phyloP scores from a whole-genome alignment of 176 grass and related monocot species.

The Neostapfia colusana region DNA sequence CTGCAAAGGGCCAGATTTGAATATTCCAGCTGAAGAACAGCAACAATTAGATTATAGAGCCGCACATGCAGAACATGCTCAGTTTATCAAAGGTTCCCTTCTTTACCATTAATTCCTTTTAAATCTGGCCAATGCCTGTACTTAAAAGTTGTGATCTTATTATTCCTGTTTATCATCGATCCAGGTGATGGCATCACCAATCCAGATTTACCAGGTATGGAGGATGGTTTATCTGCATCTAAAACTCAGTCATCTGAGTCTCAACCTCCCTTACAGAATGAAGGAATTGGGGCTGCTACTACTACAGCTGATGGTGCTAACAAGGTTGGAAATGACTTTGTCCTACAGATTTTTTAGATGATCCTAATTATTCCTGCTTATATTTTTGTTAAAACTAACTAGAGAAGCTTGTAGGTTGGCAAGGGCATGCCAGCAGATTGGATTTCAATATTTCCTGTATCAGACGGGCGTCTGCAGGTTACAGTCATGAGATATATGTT shows the following conservation, averaged over 20 bases:
- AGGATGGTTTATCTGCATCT: conserved; percentile 48
- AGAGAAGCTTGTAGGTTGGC: conserved; percentile 47
- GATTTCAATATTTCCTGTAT: conserved; percentile 50
- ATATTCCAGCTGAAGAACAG: conserved; percentile 58
- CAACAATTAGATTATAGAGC: conserved; percentile 44
- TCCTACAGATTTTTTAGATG: not conserved
- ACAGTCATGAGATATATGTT: conserved; percentile 24
- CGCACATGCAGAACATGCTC: conserved; percentile 41
- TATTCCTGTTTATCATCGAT: conserved; percentile 35
- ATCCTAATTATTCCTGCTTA: conserved; percentile 14
- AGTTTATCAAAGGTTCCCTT: conserved; percentile 55
- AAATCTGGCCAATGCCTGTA: conserved; percentile 11
- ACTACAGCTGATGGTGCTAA: conserved; percentile 45
- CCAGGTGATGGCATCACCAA: conserved; percentile 64
- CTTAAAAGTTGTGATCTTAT: conserved; percentile 17
- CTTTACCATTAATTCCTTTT: conserved; percentile 16
- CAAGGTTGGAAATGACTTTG: conserved; percentile 48
- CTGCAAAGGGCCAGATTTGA: conserved; percentile 74
- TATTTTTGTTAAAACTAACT: conserved; percentile 38
- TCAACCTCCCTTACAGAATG: conserved; percentile 42
- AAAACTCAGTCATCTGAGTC: conserved; percentile 49
- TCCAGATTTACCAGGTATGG: conserved; percentile 58
- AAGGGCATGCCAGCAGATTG: conserved; percentile 55
- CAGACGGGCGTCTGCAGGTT: conserved; percentile 89
- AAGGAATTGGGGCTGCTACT: conserved; percentile 42